These are phyloP conservation scores for Zymoseptoria crescenta DNA, from an alignment of 2,329 filamentous ascomycete species.

Conservation along the genomic window DNA sequence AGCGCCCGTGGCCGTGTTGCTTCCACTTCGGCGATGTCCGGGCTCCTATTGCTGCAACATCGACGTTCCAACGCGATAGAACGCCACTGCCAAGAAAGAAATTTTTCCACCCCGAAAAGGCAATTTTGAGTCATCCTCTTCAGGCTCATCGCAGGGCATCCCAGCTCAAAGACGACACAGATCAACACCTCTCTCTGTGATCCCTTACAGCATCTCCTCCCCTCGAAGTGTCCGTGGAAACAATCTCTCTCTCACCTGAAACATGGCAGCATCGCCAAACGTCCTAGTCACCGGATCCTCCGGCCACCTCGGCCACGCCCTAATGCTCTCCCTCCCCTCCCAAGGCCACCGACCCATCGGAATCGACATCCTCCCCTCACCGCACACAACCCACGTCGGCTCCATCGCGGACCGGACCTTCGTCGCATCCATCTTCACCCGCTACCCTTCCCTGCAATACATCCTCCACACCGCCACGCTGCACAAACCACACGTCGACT, in stretches of 20 bases:
- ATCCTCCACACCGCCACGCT: conserved; percentile 15
- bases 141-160: background rate
- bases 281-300: conserved; percentile 13
- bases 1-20: too few species aligned
- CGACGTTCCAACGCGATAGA: background rate
- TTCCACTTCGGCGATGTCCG: too few species aligned
- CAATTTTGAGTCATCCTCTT: background rate
- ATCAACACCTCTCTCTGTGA: background rate
- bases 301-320: conserved; percentile 15
- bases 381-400: conserved; percentile 6
- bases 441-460: conserved; percentile 7
- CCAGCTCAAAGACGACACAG: too few species aligned
- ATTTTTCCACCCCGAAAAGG: background rate
- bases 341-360: conserved; percentile 10
- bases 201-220: background rate
- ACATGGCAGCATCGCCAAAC: conserved; percentile 1
- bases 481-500: conserved; percentile 16
- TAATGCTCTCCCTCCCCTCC: conserved; percentile 11
- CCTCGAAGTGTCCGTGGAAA: background rate
- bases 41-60: too few species aligned
- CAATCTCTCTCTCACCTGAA: background rate
- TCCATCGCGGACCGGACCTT: conserved; percentile 9
- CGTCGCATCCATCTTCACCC: conserved; percentile 2
- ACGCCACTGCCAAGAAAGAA: background rate
- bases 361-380: conserved; percentile 12